Conservation (phyloP, 495 filamentous ascomycete genomes). For the Oleoguttula mirabilis region DNA sequence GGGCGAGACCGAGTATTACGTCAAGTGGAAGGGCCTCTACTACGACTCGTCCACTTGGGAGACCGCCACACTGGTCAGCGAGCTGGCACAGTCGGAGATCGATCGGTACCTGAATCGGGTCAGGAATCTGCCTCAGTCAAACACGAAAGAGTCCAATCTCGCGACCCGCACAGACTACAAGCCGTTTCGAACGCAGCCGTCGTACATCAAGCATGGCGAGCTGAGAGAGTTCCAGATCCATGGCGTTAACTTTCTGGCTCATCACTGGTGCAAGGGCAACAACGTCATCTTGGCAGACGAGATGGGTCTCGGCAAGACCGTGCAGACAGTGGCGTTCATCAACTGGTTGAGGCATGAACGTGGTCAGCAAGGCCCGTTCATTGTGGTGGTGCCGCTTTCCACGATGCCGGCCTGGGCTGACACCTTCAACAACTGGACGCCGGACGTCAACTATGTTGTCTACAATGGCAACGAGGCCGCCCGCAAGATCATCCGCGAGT, state of each 20-base stretch:
- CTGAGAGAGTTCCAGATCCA: slow-evolving; percentile 90
- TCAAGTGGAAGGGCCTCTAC: slow-evolving; percentile 60
- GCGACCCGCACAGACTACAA: slow-evolving; percentile 60
- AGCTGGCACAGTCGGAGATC: slow-evolving; percentile 71
- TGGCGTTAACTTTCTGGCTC: slow-evolving; percentile 85
- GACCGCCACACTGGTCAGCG: slow-evolving; percentile 54
- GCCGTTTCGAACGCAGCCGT: slow-evolving; percentile 62
- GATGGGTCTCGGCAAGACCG: slow-evolving; percentile 97
- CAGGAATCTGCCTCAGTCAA: slow-evolving; percentile 60
- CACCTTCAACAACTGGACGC: slow-evolving; percentile 93
- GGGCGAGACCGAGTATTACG: slow-evolving; percentile 67
- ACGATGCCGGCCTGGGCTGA: slow-evolving; percentile 97
- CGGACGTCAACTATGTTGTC: slow-evolving; percentile 91
- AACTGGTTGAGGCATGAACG: slow-evolving; percentile 94
- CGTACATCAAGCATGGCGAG: slow-evolving; percentile 72
- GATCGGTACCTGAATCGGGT: slow-evolving; percentile 80
- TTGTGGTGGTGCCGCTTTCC: slow-evolving; percentile 88
- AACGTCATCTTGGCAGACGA: slow-evolving; percentile 97
- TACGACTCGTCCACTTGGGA: slow-evolving; percentile 97
- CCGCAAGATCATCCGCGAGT: slow-evolving; percentile 68
- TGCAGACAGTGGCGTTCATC: slow-evolving; percentile 93
- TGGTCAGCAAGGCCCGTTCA: slow-evolving; percentile 81
- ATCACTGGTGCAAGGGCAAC: slow-evolving; percentile 81
- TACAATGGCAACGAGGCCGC: slow-evolving; percentile 81
- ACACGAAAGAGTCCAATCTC: slow-evolving; percentile 58